Conservation (phyloP, 129 eudicot genomes). For the Saposhnikovia divaricata region DNA sequence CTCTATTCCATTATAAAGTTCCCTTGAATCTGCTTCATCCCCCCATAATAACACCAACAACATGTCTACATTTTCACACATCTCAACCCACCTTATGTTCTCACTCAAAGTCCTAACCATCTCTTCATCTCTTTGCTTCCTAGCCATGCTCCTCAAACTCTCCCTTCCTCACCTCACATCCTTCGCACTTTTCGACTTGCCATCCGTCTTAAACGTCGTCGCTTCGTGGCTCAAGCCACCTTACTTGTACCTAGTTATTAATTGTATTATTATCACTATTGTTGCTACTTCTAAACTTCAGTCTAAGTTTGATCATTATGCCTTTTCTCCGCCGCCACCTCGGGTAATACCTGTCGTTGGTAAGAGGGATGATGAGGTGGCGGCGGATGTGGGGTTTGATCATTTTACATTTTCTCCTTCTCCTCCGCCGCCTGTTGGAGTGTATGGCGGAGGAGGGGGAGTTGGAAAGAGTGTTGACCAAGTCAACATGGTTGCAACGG, state of each 20-base stretch:
- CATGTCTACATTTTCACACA: not conserved
- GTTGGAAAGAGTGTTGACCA: not conserved
- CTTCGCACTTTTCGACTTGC: not conserved
- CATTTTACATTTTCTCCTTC: not conserved
- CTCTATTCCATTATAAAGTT: no score
- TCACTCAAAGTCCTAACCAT: constrained; percentile 11
- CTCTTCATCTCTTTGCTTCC: not conserved
- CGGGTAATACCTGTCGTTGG: no score
- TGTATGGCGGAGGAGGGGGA: no score
- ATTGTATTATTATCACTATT: constrained; percentile 23
- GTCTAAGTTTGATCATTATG: not conserved
- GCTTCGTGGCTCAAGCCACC: constrained; percentile 23
- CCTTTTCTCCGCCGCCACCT: constrained; percentile 6
- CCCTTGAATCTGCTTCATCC: not conserved
- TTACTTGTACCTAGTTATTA: constrained; percentile 18
- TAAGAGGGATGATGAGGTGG: not conserved
- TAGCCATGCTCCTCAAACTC: not conserved
- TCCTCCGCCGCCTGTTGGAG: not conserved
- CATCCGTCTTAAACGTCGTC: constrained; percentile 1
- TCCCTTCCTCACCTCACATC: not conserved
- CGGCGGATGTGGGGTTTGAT: not conserved
- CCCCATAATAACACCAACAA: no score
- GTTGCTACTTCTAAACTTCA: constrained; percentile 27
- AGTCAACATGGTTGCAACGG: not conserved
- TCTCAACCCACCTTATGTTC: not conserved